A percentile compares a stretch with the other conserved stretches of the same genome.
These are phyloP conservation scores for Pinus tabuliformis DNA, from an alignment of 75 land plant species.

Conservation along the genomic window DNA sequence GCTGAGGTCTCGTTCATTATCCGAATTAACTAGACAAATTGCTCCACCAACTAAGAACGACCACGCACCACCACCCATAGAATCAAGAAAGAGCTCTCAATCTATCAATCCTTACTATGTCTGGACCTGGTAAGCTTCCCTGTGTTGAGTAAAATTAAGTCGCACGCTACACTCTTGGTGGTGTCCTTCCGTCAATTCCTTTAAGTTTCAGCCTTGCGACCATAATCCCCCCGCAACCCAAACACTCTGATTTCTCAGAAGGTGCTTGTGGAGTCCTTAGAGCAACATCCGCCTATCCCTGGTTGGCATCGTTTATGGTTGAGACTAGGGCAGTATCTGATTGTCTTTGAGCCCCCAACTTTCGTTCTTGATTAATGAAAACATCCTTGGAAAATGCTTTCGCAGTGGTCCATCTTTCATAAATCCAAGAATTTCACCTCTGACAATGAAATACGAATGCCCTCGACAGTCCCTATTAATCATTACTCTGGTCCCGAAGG, in stretches of 20 bases:
- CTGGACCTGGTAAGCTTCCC: constrained; percentile 53
- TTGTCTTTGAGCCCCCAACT: no score
- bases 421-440: no score
- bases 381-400: no score
- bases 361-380: no score
- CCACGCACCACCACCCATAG: constrained; percentile 67
- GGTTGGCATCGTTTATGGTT: constrained; percentile 24
- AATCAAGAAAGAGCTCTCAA: constrained; percentile 58
- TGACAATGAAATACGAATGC: no score
- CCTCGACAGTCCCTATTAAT: no score
- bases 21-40: constrained; percentile 92
- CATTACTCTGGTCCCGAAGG: no score
- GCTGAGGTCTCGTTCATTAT: constrained; percentile 96
- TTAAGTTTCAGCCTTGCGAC: constrained; percentile 68
- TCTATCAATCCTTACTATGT: constrained; percentile 59
- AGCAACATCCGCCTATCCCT: constrained; percentile 16
- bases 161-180: constrained; percentile 53
- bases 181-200: constrained; percentile 61
- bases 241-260: constrained; percentile 10
- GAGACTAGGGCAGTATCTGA: no score
- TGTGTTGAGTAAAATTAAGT: constrained; percentile 58
- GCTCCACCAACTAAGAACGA: constrained; percentile 70
- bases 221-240: constrained; percentile 17
- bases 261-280: constrained; percentile 1
- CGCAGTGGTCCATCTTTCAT: no score